Base-by-base conservation (phyloP, 495 filamentous ascomycete species). In the Sordaria brevicollis region DNA sequence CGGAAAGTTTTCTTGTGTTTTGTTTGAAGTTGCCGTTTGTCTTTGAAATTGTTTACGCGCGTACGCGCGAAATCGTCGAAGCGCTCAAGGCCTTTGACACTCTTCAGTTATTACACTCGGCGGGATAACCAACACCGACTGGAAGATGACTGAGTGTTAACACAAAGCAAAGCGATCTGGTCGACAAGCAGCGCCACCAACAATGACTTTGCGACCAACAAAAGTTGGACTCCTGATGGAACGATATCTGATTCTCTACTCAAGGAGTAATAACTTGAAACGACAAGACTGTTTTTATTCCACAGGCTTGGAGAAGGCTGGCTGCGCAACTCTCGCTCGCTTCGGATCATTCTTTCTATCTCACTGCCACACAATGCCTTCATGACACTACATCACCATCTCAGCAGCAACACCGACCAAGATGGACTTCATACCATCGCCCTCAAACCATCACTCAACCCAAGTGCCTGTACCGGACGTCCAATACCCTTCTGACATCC, bases 371-470 rank as follows among this genome's bases (percentile, higher is more conserved):
- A 25, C 41, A 25, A 49, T n/a, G n/a, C n/a, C 1, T 5, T 1
- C 10, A 25, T 25, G 41, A 13, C 0, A 49, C 19, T 10, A 43
- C n/a, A 25, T 49, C 4, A 5, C 41, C 19, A 49, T 5, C 10
- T 19, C 41, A 1, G 25, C 1, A 25, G 1, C 41, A 49, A 25
- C 41, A 49, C 19, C 10, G 43, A 11, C 4, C 43, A 13, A 54
- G 1, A 76, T 76, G 74, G 74, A 76, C 62, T 74, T 76, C 62
- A 71, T 76, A 10, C 74, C 73, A 5, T 71, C 71, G 35, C 74
- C 74, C 38, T 33, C 37, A 38, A 38, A 38, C 37, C 37, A 38
- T 7, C 5, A 39, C 38, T 7, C 38, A n/a, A 39, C 38, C 38
- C 17, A 39, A 39, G 38, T 39, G 38, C 13, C 38, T 39, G 17